Evolutionary conservation across 768 basidiomycete genomes (phyloP), one percentile per base, ranked within the genome.

Genomic region (Hygrophorus pudorinus): DNA sequence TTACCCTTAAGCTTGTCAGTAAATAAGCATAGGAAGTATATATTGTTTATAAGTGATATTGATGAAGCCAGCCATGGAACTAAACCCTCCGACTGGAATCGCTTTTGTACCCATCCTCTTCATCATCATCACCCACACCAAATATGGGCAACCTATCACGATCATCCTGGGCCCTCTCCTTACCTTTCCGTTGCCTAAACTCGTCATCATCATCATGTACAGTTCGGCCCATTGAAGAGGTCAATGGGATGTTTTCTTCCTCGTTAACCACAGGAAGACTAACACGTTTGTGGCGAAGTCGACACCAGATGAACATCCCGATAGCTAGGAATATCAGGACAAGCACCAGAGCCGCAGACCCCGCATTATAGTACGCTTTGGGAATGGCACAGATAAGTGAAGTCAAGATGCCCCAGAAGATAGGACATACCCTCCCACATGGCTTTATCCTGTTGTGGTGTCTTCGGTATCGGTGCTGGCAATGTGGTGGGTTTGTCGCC

Each of bases 341-440:
- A 32, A 97, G 71, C 17, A 94, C 79, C n/a, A 92, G 65, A 2
- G 84, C 80, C 1, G 84, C 86, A 0, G 90, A 91, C 9, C 88
- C 90, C 28, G 89, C 85, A 48, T 94, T 94, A 59, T 93, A 96
- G 60, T 92, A 93, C n/a, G 89, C 92, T 90, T 43, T 10, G 35
- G 28, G 40, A 47, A 31, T 33, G 14, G 29, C 43, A 16, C 49
- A 45, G 37, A 43, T 38, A 28, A 41, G 40, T 34, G 28, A 40
- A 12, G 37, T 45, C 28, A 37, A 36, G 42, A 30, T 40, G 24
- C 44, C 41, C 13, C 35, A 27, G 38, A 16, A 28, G 5, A 27
- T 17, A 28, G 9, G 38, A 43, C 72, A 45, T 51, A 88, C 89
- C 86, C 65, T 92, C 86, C 91, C 91, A 93, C 70, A 84, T 85